Base-by-base conservation (phyloP, 306 rosid species). In the Inga leiocalycina region DNA sequence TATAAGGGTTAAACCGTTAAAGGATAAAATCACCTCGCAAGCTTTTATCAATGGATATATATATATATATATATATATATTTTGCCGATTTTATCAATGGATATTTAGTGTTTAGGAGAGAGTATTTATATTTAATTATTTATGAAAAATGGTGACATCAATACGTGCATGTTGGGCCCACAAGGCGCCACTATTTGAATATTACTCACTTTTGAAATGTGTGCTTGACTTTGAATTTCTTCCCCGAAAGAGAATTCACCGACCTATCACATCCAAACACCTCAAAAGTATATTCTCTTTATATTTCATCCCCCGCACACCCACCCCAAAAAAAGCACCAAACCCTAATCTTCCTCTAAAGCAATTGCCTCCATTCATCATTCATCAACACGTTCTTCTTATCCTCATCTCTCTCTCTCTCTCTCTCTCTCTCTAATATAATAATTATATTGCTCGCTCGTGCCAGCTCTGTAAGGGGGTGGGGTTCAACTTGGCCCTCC, bases 191-290 rank as follows among this genome's bases (percentile, higher is more conserved):
- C 43, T 62, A 37, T 68, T 73, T 43, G 57, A 70, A 5, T 62
- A 52, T 61, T 37, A 73, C 80, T 20, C 10, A n/a, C 66, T 35
- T 82, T 82, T 82, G 56, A n/a, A 79, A 74, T 78, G 89, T 71
- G 89, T 80, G 86, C 91, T 88, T 91, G 95, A 89, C 93, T 89
- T 91, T 79, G 89, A 85, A 82, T 77, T 82, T 59, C 62, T 54
- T 54, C 45, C 5, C 16, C 67, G 3, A 46, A 17, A 74, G 45
- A 81, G 54, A 81, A 77, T 77, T 72, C 86, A 85, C 90, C 91
- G 89, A 89, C 91, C 83, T 77, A 65, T 65, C 22, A 44, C 43
- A 65, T 65, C 71, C 43, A 2, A 1, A 65, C 71, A 65, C 22
- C 41, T 65, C 35, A 32, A 65, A 65, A 65, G 43, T 65, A 65